phyloP scores from a whole-genome alignment of 306 rosid genomes.

The Astragalus glycyphyllos region DNA sequence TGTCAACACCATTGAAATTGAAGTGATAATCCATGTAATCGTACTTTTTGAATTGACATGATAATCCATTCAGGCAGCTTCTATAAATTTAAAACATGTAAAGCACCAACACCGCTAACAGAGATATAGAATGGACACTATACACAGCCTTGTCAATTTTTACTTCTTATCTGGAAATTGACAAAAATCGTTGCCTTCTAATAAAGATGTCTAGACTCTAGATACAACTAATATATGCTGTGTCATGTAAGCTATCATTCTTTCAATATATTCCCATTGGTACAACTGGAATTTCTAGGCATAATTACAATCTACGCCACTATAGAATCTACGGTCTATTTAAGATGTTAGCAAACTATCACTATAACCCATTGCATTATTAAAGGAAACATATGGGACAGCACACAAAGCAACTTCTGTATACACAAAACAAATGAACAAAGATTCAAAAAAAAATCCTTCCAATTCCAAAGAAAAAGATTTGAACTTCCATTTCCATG shows the following conservation, averaged over 20 bases:
- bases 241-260: neutral
- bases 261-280: slow-evolving; percentile 1
- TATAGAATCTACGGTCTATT: neutral
- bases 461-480: neutral
- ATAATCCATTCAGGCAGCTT: neutral
- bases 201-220: slow-evolving; percentile 9
- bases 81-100: slow-evolving; percentile 27
- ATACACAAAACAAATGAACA: slow-evolving; percentile 13
- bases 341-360: slow-evolving; percentile 6
- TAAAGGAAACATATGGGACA: slow-evolving; percentile 1
- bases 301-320: neutral
- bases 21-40: slow-evolving; percentile 21
- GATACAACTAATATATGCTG: slow-evolving; percentile 5
- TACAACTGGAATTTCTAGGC: slow-evolving; percentile 11
- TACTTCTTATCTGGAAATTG: slow-evolving; percentile 17
- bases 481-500: neutral
- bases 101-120: slow-evolving; percentile 17
- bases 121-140: neutral
- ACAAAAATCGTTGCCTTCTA: slow-evolving; percentile 1
- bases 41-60: slow-evolving; percentile 16
- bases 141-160: neutral
- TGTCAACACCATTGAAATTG: slow-evolving; percentile 1
- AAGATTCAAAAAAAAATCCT: neutral
- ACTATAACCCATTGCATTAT: neutral
- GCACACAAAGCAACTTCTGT: slow-evolving; percentile 9